Evolutionary conservation across 192 early-diverging fungal species (phyloP).

Genomic region (Nowakowskiella sp.): DNA sequence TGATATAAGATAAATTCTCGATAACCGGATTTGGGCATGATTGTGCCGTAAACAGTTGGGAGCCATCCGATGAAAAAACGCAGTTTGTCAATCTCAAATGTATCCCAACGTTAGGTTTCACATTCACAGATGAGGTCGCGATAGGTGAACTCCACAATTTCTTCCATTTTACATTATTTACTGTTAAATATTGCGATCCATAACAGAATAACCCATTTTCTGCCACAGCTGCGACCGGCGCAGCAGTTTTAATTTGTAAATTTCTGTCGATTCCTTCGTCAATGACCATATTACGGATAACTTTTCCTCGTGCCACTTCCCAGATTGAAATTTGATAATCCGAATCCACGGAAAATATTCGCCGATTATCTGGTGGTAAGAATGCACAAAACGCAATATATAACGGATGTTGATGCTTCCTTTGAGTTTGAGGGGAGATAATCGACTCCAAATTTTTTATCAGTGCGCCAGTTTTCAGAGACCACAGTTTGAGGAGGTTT

Average conservation of each 20-base stretch:
- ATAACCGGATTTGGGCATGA: constrained; percentile 18
- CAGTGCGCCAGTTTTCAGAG: not conserved
- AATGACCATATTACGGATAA: constrained; percentile 2
- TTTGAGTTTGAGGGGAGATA: no score
- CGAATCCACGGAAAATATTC: constrained; percentile 12
- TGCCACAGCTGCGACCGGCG: constrained; percentile 2
- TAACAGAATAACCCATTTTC: constrained; percentile 14
- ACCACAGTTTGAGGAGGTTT: constrained; percentile 16
- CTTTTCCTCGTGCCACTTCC: constrained; percentile 18
- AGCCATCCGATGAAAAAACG: constrained; percentile 9
- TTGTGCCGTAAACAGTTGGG: constrained; percentile 11
- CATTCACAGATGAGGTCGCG: constrained; percentile 6
- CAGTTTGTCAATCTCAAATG: constrained; percentile 14
- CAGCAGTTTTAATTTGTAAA: not conserved
- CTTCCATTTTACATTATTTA: constrained; percentile 12
- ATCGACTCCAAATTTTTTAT: no score
- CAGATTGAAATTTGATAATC: constrained; percentile 15
- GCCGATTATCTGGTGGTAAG: constrained; percentile 16
- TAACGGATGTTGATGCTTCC: no score
- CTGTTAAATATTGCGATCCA: constrained; percentile 11
- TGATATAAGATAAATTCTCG: no score
- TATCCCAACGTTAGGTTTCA: constrained; percentile 19
- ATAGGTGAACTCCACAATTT: constrained; percentile 6
- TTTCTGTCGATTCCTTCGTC: constrained; percentile 1
- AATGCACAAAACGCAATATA: constrained; percentile 11